Evolutionary conservation across 805 yeast species (phyloP), one percentile per base, ranked within the genome.

Genomic region (Kazachstania taianensis): DNA sequence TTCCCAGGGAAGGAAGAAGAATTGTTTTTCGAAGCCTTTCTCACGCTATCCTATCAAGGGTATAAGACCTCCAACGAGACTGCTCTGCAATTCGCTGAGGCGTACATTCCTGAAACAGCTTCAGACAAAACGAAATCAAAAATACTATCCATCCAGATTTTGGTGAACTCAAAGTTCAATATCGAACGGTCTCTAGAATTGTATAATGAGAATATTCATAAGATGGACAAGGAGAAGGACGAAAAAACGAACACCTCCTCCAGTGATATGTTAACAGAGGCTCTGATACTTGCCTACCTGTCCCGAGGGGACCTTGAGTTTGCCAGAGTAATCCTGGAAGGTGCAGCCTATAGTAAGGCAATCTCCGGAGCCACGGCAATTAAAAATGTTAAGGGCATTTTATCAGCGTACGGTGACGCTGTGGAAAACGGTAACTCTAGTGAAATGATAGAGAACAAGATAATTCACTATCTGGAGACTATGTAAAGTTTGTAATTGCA

Each of bases 341-440:
- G 70, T 43, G 70, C 73, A 0, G 45, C 61, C 1, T 58, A 54
- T 25, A 66, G 63, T 36, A 57, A 53, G 5, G 31, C 60, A 4
- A 41, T 72, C 2, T 45, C 46, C 12, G 66, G 70, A 23, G 70
- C 65, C 20, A 44, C 46, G 3, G 74, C 71, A 20, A 49, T 60
- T 5, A 59, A 59, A 13, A 46, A 47, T n/a, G 49, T 73, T 7
- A 72, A 70, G 44, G 57, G 50, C 7, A 43, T 62, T 7, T 62
- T 74, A 43, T 65, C 69, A 42, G 58, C 54, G 1, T 75, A 70
- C 46, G 78, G 80, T 7, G 75, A 70, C n/a, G 62, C 70, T 2
- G 52, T 54, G 2, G 72, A 67, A 13, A 60, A 59, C 19, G 67
- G 66, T 24, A 54, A 55, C 25, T 61, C 66, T 56, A 52, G 46